Evolutionary conservation across 2,329 filamentous ascomycete genomes (phyloP).

Genomic region (Fusarium zealandicum): DNA sequence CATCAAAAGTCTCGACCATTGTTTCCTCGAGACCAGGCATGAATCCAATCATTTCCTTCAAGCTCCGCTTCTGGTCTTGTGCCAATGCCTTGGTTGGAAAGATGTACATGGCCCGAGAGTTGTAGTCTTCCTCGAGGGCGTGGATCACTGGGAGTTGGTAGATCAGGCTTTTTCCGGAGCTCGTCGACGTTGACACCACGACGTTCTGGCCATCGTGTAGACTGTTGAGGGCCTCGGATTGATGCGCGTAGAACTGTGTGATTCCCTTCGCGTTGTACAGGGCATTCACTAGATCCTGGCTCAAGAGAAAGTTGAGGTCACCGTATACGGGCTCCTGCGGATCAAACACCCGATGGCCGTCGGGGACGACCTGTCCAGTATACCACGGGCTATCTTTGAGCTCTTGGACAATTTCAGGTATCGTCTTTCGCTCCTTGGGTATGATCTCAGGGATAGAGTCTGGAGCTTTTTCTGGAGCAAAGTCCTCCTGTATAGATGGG

Average conservation of each 20-base stretch:
- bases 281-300: conserved; percentile 93
- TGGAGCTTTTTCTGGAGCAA: conserved; percentile 41
- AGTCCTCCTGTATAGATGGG: conserved; percentile 54
- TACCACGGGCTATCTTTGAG: conserved; percentile 88
- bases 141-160: conserved; percentile 94
- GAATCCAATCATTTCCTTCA: conserved; percentile 83
- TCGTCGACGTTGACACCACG: conserved; percentile 93
- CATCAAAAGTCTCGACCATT: conserved; percentile 93
- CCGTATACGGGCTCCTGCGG: conserved; percentile 82
- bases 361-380: conserved; percentile 87
- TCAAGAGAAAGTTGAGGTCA: conserved; percentile 84
- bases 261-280: conserved; percentile 92
- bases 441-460: conserved; percentile 72
- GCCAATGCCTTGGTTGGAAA: conserved; percentile 97
- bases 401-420: conserved; percentile 85
- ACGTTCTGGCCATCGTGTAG: conserved; percentile 84
- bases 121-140: conserved; percentile 77
- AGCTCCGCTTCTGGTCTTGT: conserved; percentile 88
- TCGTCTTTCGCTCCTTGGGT: conserved; percentile 78
- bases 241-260: conserved; percentile 85
- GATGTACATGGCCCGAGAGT: conserved; percentile 92
- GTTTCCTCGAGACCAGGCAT: conserved; percentile 78
- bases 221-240: conserved; percentile 91
- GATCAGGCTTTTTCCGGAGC: conserved; percentile 96
- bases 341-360: conserved; percentile 91